Conservation (phyloP, 495 filamentous ascomycete genomes). For the Saxophila tyrrhenica region DNA sequence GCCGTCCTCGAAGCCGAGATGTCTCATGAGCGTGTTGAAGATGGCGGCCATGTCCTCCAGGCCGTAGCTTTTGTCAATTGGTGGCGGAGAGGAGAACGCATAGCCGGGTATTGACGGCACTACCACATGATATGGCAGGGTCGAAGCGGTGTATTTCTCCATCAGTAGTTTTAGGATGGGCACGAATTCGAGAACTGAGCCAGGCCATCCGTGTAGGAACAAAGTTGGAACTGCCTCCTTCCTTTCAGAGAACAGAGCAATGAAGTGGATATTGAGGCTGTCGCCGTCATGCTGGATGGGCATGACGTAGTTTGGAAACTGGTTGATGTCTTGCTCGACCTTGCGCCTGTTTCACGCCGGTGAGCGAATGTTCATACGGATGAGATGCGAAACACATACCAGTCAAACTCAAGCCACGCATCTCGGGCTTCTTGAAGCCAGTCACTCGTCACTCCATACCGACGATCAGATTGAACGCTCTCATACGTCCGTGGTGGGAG, state of each 20-base stretch:
- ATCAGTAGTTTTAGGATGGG: constrained; percentile 36
- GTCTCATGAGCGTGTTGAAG: constrained; percentile 48
- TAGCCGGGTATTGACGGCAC: constrained; percentile 55
- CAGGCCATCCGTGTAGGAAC: constrained; percentile 54
- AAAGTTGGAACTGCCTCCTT: constrained; percentile 49
- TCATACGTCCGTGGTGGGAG: too few species aligned
- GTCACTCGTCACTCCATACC: too few species aligned
- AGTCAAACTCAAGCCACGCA: too few species aligned
- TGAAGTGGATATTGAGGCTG: constrained; percentile 46
- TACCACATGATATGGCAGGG: constrained; percentile 55
- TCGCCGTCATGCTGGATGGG: constrained; percentile 32
- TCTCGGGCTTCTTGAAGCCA: too few species aligned
- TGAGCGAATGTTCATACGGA: too few species aligned
- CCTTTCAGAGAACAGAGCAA: constrained; percentile 50
- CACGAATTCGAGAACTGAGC: constrained; percentile 48
- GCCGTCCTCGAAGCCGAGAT: constrained; percentile 45
- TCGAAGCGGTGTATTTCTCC: constrained; percentile 41
- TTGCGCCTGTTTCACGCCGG: constrained; percentile 37
- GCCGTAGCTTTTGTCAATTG: constrained; percentile 38
- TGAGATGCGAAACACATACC: too few species aligned
- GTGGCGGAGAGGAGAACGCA: constrained; percentile 42
- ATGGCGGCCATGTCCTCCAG: constrained; percentile 34
- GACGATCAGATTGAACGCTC: too few species aligned
- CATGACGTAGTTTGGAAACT: constrained; percentile 50
- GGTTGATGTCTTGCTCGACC: constrained; percentile 38